These are phyloP conservation scores for Capsaspora owczarzaki DNA, from an alignment of 78 protist species.

Conservation along the genomic window DNA sequence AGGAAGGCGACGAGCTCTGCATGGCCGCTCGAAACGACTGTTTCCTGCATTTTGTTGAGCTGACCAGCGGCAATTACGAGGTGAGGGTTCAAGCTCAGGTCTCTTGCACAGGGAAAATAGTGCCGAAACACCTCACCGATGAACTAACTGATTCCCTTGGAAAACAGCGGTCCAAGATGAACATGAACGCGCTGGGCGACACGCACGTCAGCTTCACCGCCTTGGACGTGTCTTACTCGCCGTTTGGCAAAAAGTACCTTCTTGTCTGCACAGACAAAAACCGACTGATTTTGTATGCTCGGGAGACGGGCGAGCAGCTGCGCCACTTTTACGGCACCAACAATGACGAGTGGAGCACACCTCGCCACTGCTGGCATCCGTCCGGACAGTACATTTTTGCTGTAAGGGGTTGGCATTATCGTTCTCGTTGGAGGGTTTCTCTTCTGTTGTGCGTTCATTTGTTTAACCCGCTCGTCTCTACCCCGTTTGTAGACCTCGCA, in stretches of 20 bases:
- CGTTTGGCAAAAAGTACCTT: not conserved
- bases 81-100: not conserved
- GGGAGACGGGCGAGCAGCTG: not conserved
- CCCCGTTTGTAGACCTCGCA: not conserved
- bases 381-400: not conserved
- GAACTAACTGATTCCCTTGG: not conserved
- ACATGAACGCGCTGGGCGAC: constrained; percentile 15
- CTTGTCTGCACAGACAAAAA: constrained; percentile 4
- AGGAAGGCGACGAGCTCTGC: not conserved
- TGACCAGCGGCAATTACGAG: not conserved
- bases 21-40: not conserved
- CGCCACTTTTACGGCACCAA: constrained; percentile 11
- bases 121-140: not conserved
- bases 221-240: constrained; percentile 4
- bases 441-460: not conserved
- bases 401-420: not conserved
- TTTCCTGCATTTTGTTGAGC: not conserved
- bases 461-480: not conserved
- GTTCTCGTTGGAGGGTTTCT: not conserved
- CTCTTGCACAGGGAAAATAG: not conserved
- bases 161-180: not conserved
- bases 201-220: constrained; percentile 21
- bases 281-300: not conserved
- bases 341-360: constrained; percentile 11
- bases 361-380: constrained; percentile 14